Percentiles rank a stretch among this genome's conserved stretches.
phyloP scores from a whole-genome alignment of 257 asterid genomes.

The Mentha longifolia region DNA sequence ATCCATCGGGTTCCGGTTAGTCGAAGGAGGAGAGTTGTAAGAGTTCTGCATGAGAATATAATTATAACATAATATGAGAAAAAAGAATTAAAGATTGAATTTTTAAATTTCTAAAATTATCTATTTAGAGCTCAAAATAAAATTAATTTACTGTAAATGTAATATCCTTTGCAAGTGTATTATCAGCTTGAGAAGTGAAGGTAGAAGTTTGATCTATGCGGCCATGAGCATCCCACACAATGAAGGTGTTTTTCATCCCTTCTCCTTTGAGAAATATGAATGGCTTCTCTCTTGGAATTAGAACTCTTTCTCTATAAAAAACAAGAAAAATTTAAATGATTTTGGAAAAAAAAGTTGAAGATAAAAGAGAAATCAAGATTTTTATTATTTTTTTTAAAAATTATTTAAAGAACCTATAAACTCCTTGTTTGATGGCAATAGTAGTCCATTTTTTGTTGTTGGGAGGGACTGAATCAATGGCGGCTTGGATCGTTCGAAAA shows the following conservation, averaged over 20 bases:
- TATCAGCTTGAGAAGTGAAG: conserved; percentile 49
- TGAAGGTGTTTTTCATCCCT: conserved; percentile 35
- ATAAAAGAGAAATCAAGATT: neutral
- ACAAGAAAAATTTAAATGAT: too few species aligned
- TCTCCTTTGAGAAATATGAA: conserved; percentile 55
- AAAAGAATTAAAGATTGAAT: too few species aligned
- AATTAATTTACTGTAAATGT: neutral
- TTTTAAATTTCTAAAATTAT: too few species aligned
- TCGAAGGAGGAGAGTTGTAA: neutral
- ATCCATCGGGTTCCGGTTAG: conserved; percentile 1
- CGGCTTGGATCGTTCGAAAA: conserved; percentile 27
- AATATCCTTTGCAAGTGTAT: conserved; percentile 22
- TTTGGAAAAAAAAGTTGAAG: neutral
- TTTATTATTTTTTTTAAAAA: too few species aligned
- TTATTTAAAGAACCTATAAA: conserved; percentile 11
- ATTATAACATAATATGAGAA: too few species aligned
- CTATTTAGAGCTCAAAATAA: neutral
- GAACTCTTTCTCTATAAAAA: conserved; percentile 43
- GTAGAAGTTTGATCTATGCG: neutral
- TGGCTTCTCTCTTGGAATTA: conserved; percentile 47
- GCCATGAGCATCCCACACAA: conserved; percentile 37
- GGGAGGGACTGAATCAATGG: conserved; percentile 53
- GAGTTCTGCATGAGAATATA: conserved; percentile 2
- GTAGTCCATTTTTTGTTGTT: conserved; percentile 49
- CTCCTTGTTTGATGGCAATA: conserved; percentile 54